A percentile compares a stretch with the other conserved stretches of the same genome.
Conservation (phyloP, 345 rosid species). For the Syzygium aqueum region DNA sequence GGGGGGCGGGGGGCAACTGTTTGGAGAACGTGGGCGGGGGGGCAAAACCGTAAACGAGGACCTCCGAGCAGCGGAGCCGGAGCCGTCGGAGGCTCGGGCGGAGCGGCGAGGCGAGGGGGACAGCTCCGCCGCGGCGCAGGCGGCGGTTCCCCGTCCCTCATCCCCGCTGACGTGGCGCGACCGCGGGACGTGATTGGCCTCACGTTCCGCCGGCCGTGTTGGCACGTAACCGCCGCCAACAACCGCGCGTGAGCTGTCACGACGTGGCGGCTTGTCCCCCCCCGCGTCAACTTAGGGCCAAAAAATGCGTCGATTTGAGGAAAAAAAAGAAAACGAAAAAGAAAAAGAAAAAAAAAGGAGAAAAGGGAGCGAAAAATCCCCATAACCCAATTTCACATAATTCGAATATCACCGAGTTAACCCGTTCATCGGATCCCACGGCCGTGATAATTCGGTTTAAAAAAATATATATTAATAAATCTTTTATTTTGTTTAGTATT, state of each 20-base stretch:
- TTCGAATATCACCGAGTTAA: not conserved
- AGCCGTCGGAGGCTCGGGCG: slow-evolving; percentile 23
- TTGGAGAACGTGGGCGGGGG: slow-evolving; percentile 35
- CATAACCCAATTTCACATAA: not conserved
- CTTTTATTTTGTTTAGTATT: no score
- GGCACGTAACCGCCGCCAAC: slow-evolving; percentile 22
- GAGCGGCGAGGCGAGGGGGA: not conserved
- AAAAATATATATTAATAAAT: no score
- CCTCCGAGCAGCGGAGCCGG: slow-evolving; percentile 11
- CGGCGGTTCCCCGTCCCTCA: slow-evolving; percentile 9
- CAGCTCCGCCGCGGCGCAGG: not conserved
- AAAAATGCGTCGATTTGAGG: not conserved
- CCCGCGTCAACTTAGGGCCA: not conserved
- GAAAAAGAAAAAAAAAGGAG: not conserved
- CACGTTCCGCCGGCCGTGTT: slow-evolving; percentile 8
- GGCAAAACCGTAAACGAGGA: slow-evolving; percentile 8
- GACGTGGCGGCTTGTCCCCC: slow-evolving; percentile 16
- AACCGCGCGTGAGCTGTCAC: slow-evolving; percentile 56
- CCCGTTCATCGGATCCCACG: not conserved
- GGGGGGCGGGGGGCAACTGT: slow-evolving; percentile 16
- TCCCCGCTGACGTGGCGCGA: slow-evolving; percentile 34
- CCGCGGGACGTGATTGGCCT: slow-evolving; percentile 52
- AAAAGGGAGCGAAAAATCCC: not conserved
- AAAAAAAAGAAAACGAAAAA: no score
- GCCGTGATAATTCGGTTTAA: no score